Percentiles rank a stretch among this genome's conserved stretches.
Conservation (phyloP, 1,284 basidiomycete species). For the Vanrija humicola region DNA sequence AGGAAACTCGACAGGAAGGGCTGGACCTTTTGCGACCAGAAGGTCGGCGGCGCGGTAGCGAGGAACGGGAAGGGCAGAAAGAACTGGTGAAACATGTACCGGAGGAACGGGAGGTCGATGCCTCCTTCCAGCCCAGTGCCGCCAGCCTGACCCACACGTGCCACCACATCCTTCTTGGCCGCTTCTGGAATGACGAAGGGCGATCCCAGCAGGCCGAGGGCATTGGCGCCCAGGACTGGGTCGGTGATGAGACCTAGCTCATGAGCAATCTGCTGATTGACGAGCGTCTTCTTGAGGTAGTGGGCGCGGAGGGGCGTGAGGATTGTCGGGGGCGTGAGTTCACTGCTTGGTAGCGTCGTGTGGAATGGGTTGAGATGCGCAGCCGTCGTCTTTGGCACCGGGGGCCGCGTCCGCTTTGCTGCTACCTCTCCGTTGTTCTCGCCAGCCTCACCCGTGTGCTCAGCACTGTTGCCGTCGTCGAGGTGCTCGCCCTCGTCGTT, state of each 20-base stretch:
- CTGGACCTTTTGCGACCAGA: slow-evolving; percentile 88
- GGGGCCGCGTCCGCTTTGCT: slow-evolving; percentile 8
- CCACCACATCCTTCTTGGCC: slow-evolving; percentile 53
- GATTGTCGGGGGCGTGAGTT: slow-evolving; percentile 30
- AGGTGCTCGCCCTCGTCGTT: not conserved
- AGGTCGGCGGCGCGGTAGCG: slow-evolving; percentile 73
- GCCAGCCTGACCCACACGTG: slow-evolving; percentile 15
- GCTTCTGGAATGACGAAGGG: slow-evolving; percentile 67
- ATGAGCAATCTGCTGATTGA: slow-evolving; percentile 72
- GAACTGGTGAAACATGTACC: slow-evolving; percentile 84
- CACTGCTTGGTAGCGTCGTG: slow-evolving; percentile 27
- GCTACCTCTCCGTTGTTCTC: not conserved
- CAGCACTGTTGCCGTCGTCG: not conserved
- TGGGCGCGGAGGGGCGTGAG: slow-evolving; percentile 84
- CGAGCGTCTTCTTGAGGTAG: slow-evolving; percentile 92
- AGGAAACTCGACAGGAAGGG: slow-evolving; percentile 81
- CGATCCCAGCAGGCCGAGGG: slow-evolving; percentile 77
- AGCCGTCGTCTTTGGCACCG: slow-evolving; percentile 11
- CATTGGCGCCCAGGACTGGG: slow-evolving; percentile 59
- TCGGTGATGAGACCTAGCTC: slow-evolving; percentile 69
- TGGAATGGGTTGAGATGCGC: slow-evolving; percentile 38
- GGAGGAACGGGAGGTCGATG: slow-evolving; percentile 74
- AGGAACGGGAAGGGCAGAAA: slow-evolving; percentile 91
- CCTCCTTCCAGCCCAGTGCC: slow-evolving; percentile 8
- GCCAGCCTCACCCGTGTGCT: not conserved